Conservation (phyloP, 2,329 filamentous ascomycete genomes). For the Coniella vitis region DNA sequence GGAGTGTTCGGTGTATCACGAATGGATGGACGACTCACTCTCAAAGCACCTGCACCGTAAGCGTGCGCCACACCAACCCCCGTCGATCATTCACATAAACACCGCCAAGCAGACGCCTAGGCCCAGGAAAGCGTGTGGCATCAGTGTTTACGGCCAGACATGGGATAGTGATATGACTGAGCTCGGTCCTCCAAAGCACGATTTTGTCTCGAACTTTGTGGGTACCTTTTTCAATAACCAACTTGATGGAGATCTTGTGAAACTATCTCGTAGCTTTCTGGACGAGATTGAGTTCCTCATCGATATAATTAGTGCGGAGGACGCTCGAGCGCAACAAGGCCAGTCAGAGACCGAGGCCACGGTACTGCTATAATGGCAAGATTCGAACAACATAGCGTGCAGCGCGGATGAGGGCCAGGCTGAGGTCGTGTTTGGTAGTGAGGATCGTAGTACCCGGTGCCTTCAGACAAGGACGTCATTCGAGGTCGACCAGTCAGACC, state of each 20-base stretch:
- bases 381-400: no score
- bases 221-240: conserved; percentile 1
- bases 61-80: not conserved
- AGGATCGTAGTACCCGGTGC: no score
- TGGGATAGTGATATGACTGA: conserved; percentile 20
- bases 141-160: conserved; percentile 12
- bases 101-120: conserved; percentile 3
- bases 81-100: not conserved
- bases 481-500: no score
- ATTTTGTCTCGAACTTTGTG: conserved; percentile 3
- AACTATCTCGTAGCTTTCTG: not conserved
- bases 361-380: no score
- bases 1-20: conserved; percentile 29
- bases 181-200: conserved; percentile 1
- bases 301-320: not conserved
- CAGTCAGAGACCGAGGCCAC: not conserved
- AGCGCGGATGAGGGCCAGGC: no score
- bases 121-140: conserved; percentile 13
- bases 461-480: no score
- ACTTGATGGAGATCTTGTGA: not conserved
- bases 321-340: not conserved
- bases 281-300: conserved; percentile 7
- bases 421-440: no score
- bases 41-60: not conserved
- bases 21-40: conserved; percentile 20